These are phyloP conservation scores for Phytophthora sansomeana DNA, from an alignment of 352 stramenopile genomes.

Conservation along the genomic window DNA sequence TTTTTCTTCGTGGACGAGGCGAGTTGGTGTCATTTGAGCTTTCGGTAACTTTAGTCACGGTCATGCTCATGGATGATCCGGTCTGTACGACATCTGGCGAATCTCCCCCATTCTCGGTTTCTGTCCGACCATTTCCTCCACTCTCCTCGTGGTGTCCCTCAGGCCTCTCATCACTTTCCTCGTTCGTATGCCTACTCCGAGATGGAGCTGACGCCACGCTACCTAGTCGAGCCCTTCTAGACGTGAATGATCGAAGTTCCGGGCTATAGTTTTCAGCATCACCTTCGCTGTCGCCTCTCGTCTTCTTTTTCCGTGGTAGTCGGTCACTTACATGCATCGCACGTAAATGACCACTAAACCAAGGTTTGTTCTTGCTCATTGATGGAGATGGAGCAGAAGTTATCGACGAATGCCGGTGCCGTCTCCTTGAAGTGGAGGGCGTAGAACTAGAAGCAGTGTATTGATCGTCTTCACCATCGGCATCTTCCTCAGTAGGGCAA, in stretches of 20 bases:
- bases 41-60: constrained; percentile 7
- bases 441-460: constrained; percentile 9
- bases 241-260: constrained; percentile 19
- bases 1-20: constrained; percentile 13
- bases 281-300: constrained; percentile 35
- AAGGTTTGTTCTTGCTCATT: constrained; percentile 49
- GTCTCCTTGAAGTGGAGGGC: constrained; percentile 27
- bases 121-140: constrained; percentile 15
- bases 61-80: constrained; percentile 14
- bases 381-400: constrained; percentile 27
- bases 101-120: constrained; percentile 18
- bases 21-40: constrained; percentile 8
- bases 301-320: constrained; percentile 61
- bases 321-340: constrained; percentile 78
- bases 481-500: constrained; percentile 30
- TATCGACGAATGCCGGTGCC: constrained; percentile 37
- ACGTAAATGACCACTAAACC: constrained; percentile 76
- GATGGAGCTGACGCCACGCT: constrained; percentile 29
- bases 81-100: neutral
- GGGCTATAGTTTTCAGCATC: constrained; percentile 35
- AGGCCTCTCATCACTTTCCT: constrained; percentile 33
- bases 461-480: constrained; percentile 32
- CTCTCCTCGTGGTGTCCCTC: constrained; percentile 19
- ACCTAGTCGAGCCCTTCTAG: constrained; percentile 24
- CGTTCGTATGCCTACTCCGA: constrained; percentile 29